Base-by-base conservation (phyloP, 2,329 filamentous ascomycete species). In the Claviceps pusilla region DNA sequence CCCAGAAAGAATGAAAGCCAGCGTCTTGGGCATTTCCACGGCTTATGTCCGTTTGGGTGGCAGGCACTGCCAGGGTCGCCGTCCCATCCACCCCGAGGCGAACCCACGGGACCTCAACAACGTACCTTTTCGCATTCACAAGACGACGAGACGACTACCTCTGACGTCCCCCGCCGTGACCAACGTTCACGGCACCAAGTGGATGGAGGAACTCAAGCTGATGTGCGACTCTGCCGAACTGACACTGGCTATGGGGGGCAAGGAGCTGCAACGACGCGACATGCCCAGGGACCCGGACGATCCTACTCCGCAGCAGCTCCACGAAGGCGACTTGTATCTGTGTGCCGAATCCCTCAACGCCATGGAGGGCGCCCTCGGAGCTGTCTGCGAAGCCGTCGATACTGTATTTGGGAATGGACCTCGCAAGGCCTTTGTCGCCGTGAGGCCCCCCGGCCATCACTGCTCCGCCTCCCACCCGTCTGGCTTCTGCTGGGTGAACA, bases 401-500 rank as follows among this genome's bases (percentile, higher is more conserved):
- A 76, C 82, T 0, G 84, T 97, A 3, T 93, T 97, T 62, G 75
- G 54, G 46, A 68, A 71, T 2, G 78, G 81, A 3, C 83, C 85
- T 28, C 82, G 78, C 48, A 82, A 89, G 54, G 89, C 90, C 0
- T 98, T 98, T 66, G 89, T 97, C 51, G 90, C 86, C 33, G 86
- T 97, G 51, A 83, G 93, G 37, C 93, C 93, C 4, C 93, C 93
- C 0, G 93, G 93, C 1, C 93, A 98, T 66, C 93, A 98, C 65
- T 98, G 93, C 69, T 95, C 91, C 2, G 82, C 88, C 4, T 81
- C 86, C 51, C 84, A 86, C 62, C 93, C 93, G 0, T 96, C 91
- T 2, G 93, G 93, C 0, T 98, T 98, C 66, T 98, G 93, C 71
- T 98, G 93, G 91, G 73, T 98, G 51, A 98, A 98, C 68, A 98